Conservation (phyloP, 2,329 filamentous ascomycete genomes). For the Cercospora janseana region DNA sequence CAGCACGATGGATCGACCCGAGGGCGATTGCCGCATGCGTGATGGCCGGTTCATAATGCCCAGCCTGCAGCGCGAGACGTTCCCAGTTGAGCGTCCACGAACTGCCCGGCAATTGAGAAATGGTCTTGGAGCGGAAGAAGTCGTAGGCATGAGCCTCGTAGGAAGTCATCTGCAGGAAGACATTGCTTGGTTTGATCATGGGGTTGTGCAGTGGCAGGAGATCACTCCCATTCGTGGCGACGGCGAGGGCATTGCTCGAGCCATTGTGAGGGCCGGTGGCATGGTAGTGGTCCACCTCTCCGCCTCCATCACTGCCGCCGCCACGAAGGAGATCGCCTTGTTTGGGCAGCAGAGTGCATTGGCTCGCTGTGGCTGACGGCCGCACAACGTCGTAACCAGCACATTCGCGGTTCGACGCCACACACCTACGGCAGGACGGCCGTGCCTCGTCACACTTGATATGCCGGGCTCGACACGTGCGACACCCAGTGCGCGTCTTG, state of each 20-base stretch:
- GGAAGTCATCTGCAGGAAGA: conserved; percentile 11
- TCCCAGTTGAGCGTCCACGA: conserved; percentile 24
- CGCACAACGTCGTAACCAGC: conserved; percentile 20
- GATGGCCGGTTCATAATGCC: conserved; percentile 21
- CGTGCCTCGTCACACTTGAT: conserved; percentile 25
- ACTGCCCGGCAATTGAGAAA: conserved; percentile 24
- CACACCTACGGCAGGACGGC: conserved; percentile 18
- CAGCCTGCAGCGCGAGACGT: conserved; percentile 18
- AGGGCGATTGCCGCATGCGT: conserved; percentile 23
- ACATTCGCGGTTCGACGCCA: conserved; percentile 17
- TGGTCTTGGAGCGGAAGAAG: conserved; percentile 22
- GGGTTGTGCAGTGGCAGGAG: conserved; percentile 16
- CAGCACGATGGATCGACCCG: conserved; percentile 20
- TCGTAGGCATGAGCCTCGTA: conserved; percentile 23
- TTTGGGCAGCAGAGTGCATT: conserved; percentile 15
- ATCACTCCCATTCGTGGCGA: not conserved
- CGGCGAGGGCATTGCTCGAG: too few species aligned
- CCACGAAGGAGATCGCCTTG: too few species aligned
- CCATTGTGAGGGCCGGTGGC: too few species aligned
- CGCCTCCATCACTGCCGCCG: too few species aligned
- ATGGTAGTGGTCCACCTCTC: too few species aligned
- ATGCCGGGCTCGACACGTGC: conserved; percentile 22
- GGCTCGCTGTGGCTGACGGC: conserved; percentile 9
- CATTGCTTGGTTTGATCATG: conserved; percentile 9
- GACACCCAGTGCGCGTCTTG: conserved; percentile 21